Conservation (phyloP, 1,139 yeast species). For the Ogataea hybrid region DNA sequence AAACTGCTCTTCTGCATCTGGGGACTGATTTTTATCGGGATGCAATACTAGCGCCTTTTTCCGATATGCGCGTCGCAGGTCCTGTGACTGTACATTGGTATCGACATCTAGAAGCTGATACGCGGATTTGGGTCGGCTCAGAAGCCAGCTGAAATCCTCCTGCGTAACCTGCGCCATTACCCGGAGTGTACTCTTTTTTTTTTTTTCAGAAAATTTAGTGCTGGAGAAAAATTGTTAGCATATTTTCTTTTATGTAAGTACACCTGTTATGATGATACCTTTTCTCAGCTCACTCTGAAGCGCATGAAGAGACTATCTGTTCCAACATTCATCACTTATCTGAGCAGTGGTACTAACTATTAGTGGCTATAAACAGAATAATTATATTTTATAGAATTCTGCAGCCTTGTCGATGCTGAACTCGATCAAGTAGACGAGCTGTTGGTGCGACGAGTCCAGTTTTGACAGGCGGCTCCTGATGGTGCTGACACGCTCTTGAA, state of each 20-base stretch:
- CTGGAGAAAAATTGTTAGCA: slow-evolving; percentile 1
- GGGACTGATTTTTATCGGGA: too few species aligned
- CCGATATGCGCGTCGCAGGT: slow-evolving; percentile 26
- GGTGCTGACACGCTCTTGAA: too few species aligned
- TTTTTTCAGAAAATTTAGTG: neutral
- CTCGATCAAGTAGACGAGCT: too few species aligned
- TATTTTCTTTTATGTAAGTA: slow-evolving; percentile 5
- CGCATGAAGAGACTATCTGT: too few species aligned
- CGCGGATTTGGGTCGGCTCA: slow-evolving; percentile 19
- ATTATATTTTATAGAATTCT: too few species aligned
- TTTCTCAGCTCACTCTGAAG: slow-evolving; percentile 38
- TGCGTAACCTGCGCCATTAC: slow-evolving; percentile 8
- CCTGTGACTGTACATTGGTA: neutral
- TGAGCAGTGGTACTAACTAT: too few species aligned
- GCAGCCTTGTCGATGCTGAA: too few species aligned
- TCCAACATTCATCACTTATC: too few species aligned
- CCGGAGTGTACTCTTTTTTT: slow-evolving; percentile 4
- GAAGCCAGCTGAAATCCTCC: slow-evolving; percentile 27
- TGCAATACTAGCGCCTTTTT: slow-evolving; percentile 29
- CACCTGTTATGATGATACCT: slow-evolving; percentile 32
- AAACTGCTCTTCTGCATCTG: slow-evolving; percentile 36
- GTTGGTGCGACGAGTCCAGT: too few species aligned
- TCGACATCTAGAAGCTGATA: slow-evolving; percentile 23
- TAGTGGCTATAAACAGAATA: too few species aligned
- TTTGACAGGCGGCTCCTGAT: too few species aligned